A percentile compares a stretch with the other conserved stretches of the same genome.
These are phyloP conservation scores for Stipa capillata DNA, from an alignment of 176 grass and related monocot genomes.

Conservation along the genomic window DNA sequence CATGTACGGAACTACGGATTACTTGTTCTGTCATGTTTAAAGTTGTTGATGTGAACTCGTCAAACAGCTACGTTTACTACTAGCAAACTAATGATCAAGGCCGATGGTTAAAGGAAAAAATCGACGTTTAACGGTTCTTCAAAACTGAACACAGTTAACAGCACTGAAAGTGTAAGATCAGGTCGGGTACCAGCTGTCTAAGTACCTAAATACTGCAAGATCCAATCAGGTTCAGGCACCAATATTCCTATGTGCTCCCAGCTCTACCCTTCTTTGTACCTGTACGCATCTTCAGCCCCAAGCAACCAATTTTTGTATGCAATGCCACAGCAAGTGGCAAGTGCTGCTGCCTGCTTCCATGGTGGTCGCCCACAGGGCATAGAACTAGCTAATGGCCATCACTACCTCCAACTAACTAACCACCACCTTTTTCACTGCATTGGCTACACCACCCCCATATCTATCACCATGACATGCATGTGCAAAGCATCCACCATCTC, in stretches of 20 bases:
- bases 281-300: conserved; percentile 35
- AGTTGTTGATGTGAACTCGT: background rate
- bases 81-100: no score
- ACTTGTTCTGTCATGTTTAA: background rate
- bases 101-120: no score
- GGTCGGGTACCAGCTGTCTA: no score
- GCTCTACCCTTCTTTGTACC: conserved; percentile 18
- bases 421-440: conserved; percentile 13
- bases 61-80: background rate
- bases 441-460: conserved; percentile 12
- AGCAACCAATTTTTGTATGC: conserved; percentile 35
- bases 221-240: no score
- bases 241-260: conserved; percentile 23
- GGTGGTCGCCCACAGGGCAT: conserved; percentile 26
- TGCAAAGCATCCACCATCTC: no score
- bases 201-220: no score
- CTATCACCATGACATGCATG: conserved; percentile 26
- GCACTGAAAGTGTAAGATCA: background rate
- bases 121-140: background rate
- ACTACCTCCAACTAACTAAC: conserved; percentile 37
- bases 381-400: conserved; percentile 43
- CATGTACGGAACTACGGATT: background rate
- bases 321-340: conserved; percentile 14
- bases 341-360: no score
- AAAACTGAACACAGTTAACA: conserved; percentile 2